Base-by-base conservation (phyloP, 306 rosid species). In the Amphicarpaea edgeworthii region DNA sequence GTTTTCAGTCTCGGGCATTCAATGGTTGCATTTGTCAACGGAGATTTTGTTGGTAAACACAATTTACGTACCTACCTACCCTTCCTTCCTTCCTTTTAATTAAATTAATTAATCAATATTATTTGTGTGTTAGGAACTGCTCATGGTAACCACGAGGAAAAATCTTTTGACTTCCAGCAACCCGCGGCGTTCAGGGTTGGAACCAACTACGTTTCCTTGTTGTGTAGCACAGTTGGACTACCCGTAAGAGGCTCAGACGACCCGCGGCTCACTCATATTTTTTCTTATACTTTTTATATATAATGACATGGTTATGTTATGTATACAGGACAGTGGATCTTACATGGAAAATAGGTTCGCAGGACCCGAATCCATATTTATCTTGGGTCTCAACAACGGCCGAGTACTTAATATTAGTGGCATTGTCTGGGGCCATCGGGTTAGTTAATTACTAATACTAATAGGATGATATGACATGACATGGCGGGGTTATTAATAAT, bases 281-380 rank as follows among this genome's bases (percentile, higher is more conserved):
- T n/a, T n/a, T n/a, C n/a, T n/a, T n/a, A n/a, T n/a, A n/a, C n/a
- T n/a, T n/a, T n/a, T n/a, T n/a, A n/a, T n/a, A n/a, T n/a, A n/a
- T 24, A 16, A 65, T 23, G 64, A 34, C 41, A 23, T 12, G 6
- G 40, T 30, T 55, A 15, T n/a, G 2, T 3, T 12, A 51, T 50
- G 49, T 73, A 61, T 78, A 64, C 77, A 95, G 97, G 97, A 96
- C 73, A 90, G 98, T 43, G 99, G 98, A 85, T 90, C 98, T 34
- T 96, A 96, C 86, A 89, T 96, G 99, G 99, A 96, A 61, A 93
- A 83, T 78, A 89, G 99, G 77, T 90, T 16, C 45, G 91, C 98
- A 0, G 99, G 96, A 46, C 96, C 91, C 47, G 83, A 83, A 26
- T 8, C 83, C 1, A 8, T 90, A n/a, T 46, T 74, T 2, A 32